Evolutionary conservation across 202 grass and related monocot genomes (phyloP).

Genomic region (Brachypodium distachyon): DNA sequence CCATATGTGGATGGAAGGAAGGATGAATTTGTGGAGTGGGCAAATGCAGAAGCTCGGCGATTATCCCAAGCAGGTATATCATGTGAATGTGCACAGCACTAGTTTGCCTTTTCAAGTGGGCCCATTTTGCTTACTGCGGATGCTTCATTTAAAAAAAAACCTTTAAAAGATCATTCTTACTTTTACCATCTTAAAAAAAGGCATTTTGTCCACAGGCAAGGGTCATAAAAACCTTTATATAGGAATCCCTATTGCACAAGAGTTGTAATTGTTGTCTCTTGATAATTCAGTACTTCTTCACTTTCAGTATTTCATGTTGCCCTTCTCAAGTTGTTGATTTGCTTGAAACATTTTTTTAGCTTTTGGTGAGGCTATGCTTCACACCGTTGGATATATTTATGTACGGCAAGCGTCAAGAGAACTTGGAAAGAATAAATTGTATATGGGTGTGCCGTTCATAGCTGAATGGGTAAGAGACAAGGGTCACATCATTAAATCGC

Average conservation of each 20-base stretch:
- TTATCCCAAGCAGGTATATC: constrained; percentile 80
- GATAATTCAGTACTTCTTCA: not conserved
- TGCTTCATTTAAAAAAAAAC: constrained; percentile 2
- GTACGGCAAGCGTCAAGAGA: constrained; percentile 72
- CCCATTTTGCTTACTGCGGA: not conserved
- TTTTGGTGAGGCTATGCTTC: constrained; percentile 96
- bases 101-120: not conserved
- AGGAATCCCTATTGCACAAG: not conserved
- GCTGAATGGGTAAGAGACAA: constrained; percentile 98
- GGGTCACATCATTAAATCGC: constrained; percentile 86
- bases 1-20: constrained; percentile 69
- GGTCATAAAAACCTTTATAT: not conserved
- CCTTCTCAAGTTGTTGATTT: constrained; percentile 8
- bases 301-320: not conserved
- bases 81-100: not conserved
- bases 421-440: constrained; percentile 66
- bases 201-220: not conserved
- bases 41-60: constrained; percentile 58
- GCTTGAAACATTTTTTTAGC: constrained; percentile 47
- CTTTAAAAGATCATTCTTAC: not conserved
- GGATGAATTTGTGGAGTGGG: constrained; percentile 66
- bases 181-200: not conserved
- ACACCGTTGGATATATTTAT: constrained; percentile 96
- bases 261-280: not conserved
- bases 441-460: constrained; percentile 86